A percentile compares a stretch with the other conserved stretches of the same genome.
Conservation (phyloP, 75 land plant genomes). For the Larix kaempferi region DNA sequence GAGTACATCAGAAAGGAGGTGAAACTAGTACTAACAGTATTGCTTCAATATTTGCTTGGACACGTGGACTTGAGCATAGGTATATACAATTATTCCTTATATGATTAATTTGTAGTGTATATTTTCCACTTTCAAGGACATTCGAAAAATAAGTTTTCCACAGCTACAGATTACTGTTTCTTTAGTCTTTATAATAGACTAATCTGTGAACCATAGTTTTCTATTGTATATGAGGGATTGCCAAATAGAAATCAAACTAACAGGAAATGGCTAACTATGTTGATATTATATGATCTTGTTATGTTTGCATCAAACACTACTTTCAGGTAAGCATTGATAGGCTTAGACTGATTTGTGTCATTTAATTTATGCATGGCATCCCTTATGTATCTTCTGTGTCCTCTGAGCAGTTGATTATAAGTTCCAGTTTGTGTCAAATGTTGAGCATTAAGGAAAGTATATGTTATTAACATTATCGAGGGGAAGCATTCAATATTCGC, state of each 20-base stretch:
- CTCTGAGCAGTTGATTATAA: neutral
- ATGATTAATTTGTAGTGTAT: neutral
- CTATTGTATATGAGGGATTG: too few species aligned
- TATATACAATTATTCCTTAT: conserved; percentile 10
- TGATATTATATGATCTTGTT: neutral
- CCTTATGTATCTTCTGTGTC: neutral
- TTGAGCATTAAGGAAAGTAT: neutral
- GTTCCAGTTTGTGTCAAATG: neutral
- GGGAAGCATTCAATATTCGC: neutral
- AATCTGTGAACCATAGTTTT: neutral
- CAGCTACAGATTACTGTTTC: neutral
- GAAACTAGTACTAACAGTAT: conserved; percentile 94
- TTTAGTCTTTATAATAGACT: neutral
- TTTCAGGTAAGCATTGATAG: conserved; percentile 1
- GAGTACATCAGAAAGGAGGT: conserved; percentile 70
- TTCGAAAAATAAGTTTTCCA: neutral
- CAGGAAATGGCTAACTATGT: neutral
- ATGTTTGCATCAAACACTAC: neutral
- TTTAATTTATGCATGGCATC: neutral
- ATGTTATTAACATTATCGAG: too few species aligned
- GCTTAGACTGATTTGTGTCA: conserved; percentile 2
- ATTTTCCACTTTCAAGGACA: neutral
- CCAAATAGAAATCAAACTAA: too few species aligned
- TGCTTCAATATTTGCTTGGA: conserved; percentile 93
- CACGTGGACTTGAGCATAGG: conserved; percentile 81